Conservation (phyloP, 257 asterid species). For the Solanum arcanum region DNA sequence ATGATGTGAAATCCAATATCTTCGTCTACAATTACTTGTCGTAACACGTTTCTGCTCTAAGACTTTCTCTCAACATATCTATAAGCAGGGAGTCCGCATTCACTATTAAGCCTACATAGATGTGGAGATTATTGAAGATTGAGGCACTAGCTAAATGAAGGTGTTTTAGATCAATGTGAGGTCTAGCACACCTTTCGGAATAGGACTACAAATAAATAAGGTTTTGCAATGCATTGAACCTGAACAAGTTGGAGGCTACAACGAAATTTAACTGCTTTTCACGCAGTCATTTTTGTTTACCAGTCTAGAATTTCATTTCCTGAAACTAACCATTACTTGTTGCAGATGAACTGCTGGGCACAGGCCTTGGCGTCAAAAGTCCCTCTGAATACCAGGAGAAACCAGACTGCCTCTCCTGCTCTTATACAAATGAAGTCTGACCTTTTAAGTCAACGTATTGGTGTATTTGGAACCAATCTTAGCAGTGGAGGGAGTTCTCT, state of each 20-base stretch:
- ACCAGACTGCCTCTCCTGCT: not conserved
- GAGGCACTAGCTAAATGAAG: not conserved
- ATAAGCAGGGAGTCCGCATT: not conserved
- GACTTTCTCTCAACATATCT: not conserved
- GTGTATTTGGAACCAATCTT: constrained; percentile 12
- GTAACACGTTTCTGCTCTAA: not conserved
- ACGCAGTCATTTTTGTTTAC: not conserved
- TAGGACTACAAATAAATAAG: not conserved
- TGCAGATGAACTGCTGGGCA: not conserved
- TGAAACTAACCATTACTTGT: not conserved
- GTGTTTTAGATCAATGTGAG: not conserved
- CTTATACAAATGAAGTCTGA: constrained; percentile 4
- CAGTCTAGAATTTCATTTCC: not conserved
- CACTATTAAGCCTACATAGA: not conserved
- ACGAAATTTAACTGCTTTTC: not conserved
- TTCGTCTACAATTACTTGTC: not conserved
- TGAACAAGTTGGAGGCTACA: not conserved
- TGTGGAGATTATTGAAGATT: not conserved
- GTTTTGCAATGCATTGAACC: not conserved
- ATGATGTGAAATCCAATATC: not conserved
- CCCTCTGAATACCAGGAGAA: not conserved
- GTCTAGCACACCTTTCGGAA: not conserved
- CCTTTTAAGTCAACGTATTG: constrained; percentile 10
- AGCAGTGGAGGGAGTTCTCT: constrained; percentile 22
- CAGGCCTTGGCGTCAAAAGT: not conserved